Conservation (phyloP, 1,284 basidiomycete species). For the Microbotryomycetes sp. region DNA sequence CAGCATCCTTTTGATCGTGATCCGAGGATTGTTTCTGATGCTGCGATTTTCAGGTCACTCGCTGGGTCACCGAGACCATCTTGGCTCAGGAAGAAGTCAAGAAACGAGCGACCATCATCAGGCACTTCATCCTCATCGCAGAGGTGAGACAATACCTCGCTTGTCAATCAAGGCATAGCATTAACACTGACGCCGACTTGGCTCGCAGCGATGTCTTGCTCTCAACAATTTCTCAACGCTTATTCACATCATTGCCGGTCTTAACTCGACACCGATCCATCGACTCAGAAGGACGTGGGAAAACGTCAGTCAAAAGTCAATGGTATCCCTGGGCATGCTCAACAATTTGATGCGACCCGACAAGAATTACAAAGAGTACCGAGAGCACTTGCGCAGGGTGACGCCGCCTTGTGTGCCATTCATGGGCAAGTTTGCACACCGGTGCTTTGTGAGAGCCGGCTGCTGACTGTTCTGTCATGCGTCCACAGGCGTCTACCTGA, state of each 20-base stretch:
- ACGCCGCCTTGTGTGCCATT: slow-evolving; percentile 96
- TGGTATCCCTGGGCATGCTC: slow-evolving; percentile 28
- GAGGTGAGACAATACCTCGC: slow-evolving; percentile 57
- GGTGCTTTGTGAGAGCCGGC: neutral
- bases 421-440: slow-evolving; percentile 58
- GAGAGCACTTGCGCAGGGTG: slow-evolving; percentile 73
- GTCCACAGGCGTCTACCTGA: slow-evolving; percentile 78
- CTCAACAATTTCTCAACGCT: slow-evolving; percentile 94
- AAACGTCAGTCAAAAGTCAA: slow-evolving; percentile 59
- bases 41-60: slow-evolving; percentile 50
- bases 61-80: slow-evolving; percentile 91
- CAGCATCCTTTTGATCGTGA: slow-evolving; percentile 2
- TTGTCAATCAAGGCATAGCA: neutral
- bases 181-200: slow-evolving; percentile 15
- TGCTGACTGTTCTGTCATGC: neutral
- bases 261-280: slow-evolving; percentile 89
- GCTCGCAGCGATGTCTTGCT: slow-evolving; percentile 67
- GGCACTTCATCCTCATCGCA: slow-evolving; percentile 87
- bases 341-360: slow-evolving; percentile 45
- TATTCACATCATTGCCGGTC: slow-evolving; percentile 89
- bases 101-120: slow-evolving; percentile 71
- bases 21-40: neutral
- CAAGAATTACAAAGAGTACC: slow-evolving; percentile 91
- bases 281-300: slow-evolving; percentile 95
- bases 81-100: slow-evolving; percentile 78